A percentile compares a stretch with the other conserved stretches of the same genome.
These are phyloP conservation scores for Rubia peregrina DNA, from an alignment of 305 asterid species.

Conservation along the genomic window DNA sequence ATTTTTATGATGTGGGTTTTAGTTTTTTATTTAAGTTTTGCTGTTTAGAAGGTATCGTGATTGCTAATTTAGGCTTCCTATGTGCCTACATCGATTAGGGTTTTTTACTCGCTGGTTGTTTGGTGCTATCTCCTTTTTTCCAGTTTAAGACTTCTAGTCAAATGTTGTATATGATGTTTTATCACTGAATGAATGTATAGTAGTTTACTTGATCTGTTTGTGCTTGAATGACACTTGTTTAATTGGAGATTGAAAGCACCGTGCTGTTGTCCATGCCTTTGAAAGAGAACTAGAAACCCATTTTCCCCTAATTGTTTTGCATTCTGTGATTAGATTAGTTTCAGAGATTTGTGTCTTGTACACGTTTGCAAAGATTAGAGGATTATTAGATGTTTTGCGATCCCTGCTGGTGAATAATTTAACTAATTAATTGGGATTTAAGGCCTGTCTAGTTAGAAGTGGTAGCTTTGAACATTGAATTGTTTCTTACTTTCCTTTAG, in stretches of 20 bases:
- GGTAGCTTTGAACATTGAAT: neutral
- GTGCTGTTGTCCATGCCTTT: neutral
- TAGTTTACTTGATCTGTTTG: neutral
- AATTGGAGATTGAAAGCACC: neutral
- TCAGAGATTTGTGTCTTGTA: no score
- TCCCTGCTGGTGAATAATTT: no score
- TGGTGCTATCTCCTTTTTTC: neutral
- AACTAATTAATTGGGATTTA: neutral
- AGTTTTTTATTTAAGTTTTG: constrained; percentile 13
- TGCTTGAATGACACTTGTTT: neutral
- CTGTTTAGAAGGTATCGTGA: neutral
- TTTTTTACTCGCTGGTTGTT: neutral
- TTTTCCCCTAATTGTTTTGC: neutral
- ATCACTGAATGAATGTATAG: neutral
- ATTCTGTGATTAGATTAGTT: no score
- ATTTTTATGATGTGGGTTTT: constrained; percentile 26
- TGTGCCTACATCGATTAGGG: neutral
- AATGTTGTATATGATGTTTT: no score
- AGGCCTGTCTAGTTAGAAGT: neutral
- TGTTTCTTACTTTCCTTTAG: neutral
- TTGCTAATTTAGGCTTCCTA: constrained; percentile 3
- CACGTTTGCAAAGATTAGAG: no score
- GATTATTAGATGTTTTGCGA: no score
- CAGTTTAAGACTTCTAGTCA: no score
- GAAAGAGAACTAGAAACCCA: neutral